Percentiles rank a stretch among this genome's conserved stretches.
These are phyloP conservation scores for Lagenidium giganteum DNA, from an alignment of 352 stramenopile genomes.

Conservation along the genomic window DNA sequence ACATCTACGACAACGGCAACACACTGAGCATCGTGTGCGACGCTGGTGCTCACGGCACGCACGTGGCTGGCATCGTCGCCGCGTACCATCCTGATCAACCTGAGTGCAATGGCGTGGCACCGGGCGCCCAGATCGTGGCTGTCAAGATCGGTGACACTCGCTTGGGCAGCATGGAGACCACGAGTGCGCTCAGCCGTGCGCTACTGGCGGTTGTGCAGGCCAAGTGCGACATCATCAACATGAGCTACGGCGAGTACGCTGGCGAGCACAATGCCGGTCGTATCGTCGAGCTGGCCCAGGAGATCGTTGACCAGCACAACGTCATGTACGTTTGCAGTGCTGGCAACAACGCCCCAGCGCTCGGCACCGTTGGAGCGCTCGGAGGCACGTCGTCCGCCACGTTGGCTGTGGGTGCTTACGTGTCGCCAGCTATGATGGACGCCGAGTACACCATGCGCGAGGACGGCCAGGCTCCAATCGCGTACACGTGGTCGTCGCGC, in stretches of 20 bases:
- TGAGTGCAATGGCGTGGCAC: slow-evolving; percentile 90
- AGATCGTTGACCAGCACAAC: slow-evolving; percentile 90
- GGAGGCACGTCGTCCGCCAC: slow-evolving; percentile 86
- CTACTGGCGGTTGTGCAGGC: slow-evolving; percentile 86
- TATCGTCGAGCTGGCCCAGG: slow-evolving; percentile 84
- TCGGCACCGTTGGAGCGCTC: slow-evolving; percentile 91
- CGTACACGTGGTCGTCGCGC: slow-evolving; percentile 92
- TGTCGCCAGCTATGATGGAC: slow-evolving; percentile 93
- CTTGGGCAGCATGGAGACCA: slow-evolving; percentile 94
- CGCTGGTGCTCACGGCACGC: slow-evolving; percentile 92
- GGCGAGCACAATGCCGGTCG: slow-evolving; percentile 85
- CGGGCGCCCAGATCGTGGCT: slow-evolving; percentile 90
- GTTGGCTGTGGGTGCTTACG: slow-evolving; percentile 91
- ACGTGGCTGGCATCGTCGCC: slow-evolving; percentile 94
- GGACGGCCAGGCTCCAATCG: slow-evolving; percentile 48
- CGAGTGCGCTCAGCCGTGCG: slow-evolving; percentile 80
- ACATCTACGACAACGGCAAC: slow-evolving; percentile 93
- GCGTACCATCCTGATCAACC: slow-evolving; percentile 83
- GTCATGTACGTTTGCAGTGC: slow-evolving; percentile 92
- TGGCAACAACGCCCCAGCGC: slow-evolving; percentile 95
- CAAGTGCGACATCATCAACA: slow-evolving; percentile 94
- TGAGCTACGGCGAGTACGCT: slow-evolving; percentile 95
- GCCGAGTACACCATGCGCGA: slow-evolving; percentile 87
- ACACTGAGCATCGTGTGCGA: slow-evolving; percentile 92
- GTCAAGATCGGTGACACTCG: slow-evolving; percentile 95